Conservation (phyloP, 2,329 filamentous ascomycete genomes). For the Aspergillus neoniger region DNA sequence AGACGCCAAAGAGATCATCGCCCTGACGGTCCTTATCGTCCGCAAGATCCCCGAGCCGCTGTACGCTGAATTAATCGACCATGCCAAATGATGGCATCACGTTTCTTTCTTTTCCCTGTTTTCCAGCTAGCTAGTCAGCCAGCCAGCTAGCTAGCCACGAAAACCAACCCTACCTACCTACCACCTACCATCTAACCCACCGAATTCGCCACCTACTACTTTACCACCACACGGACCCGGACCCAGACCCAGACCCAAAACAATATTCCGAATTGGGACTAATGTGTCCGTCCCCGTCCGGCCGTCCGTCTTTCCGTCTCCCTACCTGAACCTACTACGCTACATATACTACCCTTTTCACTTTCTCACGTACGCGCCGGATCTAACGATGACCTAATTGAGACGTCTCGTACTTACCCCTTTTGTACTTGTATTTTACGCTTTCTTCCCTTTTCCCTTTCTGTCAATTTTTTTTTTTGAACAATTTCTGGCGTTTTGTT, state of each 20-base stretch:
- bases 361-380: background rate
- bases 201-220: no score
- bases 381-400: background rate
- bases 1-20: constrained; percentile 80
- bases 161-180: background rate
- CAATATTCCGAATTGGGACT: background rate
- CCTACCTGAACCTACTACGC: background rate
- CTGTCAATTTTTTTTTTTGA: background rate
- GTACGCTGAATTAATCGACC: constrained; percentile 84
- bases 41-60: constrained; percentile 87
- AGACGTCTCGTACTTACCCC: background rate
- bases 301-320: no score
- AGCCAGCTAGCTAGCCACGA: background rate
- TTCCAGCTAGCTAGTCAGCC: background rate
- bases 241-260: background rate
- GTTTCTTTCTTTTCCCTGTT: background rate
- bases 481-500: background rate
- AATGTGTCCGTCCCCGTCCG: background rate
- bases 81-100: constrained; percentile 60
- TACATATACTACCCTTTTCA: background rate
- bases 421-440: constrained; percentile 3
- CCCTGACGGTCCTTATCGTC: constrained; percentile 80
- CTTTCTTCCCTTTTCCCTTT: background rate
- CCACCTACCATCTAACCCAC: background rate
- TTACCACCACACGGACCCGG: no score